Conservation (phyloP, 73 alveolate species). For the Paramecium primaurelia region DNA sequence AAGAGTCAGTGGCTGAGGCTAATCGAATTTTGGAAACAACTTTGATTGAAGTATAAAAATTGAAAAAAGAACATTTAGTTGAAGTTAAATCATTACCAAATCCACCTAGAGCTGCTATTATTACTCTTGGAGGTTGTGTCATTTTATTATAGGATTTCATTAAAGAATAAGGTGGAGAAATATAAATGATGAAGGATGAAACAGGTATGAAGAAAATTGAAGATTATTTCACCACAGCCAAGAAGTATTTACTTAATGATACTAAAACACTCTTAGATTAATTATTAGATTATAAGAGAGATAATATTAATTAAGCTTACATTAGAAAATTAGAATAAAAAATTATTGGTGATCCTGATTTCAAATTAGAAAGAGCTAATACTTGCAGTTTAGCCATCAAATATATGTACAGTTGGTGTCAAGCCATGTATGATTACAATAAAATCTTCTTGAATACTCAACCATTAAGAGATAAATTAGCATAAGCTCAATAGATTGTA, state of each 20-base stretch:
- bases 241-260: slow-evolving; percentile 70
- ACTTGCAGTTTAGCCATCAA: slow-evolving; percentile 77
- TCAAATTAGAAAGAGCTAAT: slow-evolving; percentile 73
- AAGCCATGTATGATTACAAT: slow-evolving; percentile 77
- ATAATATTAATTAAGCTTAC: slow-evolving; percentile 71
- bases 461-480: slow-evolving; percentile 75
- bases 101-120: slow-evolving; percentile 93
- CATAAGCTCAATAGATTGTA: slow-evolving; percentile 62
- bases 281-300: slow-evolving; percentile 75
- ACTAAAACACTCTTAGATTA: slow-evolving; percentile 75
- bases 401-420: slow-evolving; percentile 75
- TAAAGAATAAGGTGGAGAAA: slow-evolving; percentile 61
- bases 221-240: slow-evolving; percentile 90
- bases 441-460: slow-evolving; percentile 67
- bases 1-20: slow-evolving; percentile 87
- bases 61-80: slow-evolving; percentile 90
- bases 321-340: slow-evolving; percentile 71
- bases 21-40: slow-evolving; percentile 91
- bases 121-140: slow-evolving; percentile 86
- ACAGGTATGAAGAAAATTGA: slow-evolving; percentile 80
- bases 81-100: slow-evolving; percentile 76
- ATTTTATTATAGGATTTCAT: slow-evolving; percentile 56
- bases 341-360: slow-evolving; percentile 70
- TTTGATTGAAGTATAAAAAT: slow-evolving; percentile 82
- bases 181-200: slow-evolving; percentile 62